A percentile compares a stretch with the other conserved stretches of the same genome.
Evolutionary conservation across 208 protist genomes (phyloP).

Genomic region (Leishmania turanica): DNA sequence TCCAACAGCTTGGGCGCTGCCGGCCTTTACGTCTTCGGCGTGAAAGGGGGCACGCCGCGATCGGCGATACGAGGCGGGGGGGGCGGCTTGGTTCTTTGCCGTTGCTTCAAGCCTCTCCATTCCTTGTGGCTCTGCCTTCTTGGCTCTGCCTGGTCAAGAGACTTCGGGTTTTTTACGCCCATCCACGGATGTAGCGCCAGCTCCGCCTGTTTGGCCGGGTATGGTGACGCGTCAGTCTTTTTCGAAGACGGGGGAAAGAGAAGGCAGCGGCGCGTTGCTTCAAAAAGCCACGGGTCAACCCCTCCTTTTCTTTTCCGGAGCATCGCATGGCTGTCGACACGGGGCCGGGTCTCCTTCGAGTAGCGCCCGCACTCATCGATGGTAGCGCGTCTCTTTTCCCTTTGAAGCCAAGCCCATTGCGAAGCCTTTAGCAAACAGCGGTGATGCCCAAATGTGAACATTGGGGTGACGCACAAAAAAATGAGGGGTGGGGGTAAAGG

Average conservation of each 20-base stretch:
- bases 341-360: neutral
- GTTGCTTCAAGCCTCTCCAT: too few relatives aligned
- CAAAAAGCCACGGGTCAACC: neutral
- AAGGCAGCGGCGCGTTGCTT: too few relatives aligned
- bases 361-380: too few relatives aligned
- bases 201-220: neutral
- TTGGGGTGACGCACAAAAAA: too few relatives aligned
- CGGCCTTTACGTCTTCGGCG: neutral
- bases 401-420: neutral
- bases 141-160: neutral
- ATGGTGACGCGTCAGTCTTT: neutral
- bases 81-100: neutral
- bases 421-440: neutral
- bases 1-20: neutral
- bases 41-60: neutral
- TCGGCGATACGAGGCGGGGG: neutral
- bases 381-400: neutral
- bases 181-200: neutral
- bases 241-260: neutral
- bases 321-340: neutral
- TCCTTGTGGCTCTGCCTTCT: neutral
- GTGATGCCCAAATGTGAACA: accelerated
- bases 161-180: neutral
- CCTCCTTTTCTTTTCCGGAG: neutral
- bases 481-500: too few relatives aligned